A percentile compares a stretch with the other conserved stretches of the same genome.
Conservation (phyloP, 2,329 filamentous ascomycete genomes). For the Trichoderma koningiopsis region DNA sequence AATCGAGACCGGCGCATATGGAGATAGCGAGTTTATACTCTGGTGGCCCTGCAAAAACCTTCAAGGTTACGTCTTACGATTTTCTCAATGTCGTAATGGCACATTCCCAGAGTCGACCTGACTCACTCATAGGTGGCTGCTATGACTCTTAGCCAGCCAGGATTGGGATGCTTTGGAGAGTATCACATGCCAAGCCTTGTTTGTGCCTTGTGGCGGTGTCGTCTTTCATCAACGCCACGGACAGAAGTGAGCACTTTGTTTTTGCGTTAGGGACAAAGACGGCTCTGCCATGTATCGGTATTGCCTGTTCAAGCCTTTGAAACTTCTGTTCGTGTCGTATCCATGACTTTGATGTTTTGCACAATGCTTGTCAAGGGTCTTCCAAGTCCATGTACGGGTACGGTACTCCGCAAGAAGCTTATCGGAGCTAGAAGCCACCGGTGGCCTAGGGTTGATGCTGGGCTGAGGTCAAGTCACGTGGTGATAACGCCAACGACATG, state of each 20-base stretch:
- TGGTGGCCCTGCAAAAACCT: background rate
- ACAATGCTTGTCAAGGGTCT: background rate
- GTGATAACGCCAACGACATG: background rate
- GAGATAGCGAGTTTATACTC: background rate
- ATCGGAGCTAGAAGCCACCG: background rate
- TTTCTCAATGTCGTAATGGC: background rate
- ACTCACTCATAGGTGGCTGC: background rate
- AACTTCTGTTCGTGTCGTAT: background rate
- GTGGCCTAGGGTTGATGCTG: background rate
- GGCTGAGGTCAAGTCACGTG: constrained; percentile 17
- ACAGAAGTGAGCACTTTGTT: background rate
- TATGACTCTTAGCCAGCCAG: background rate
- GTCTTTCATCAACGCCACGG: background rate
- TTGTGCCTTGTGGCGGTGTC: background rate
- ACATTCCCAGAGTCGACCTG: background rate
- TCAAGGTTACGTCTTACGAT: background rate
- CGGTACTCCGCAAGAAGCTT: too few relatives aligned
- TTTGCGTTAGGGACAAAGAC: background rate
- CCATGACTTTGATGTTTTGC: background rate
- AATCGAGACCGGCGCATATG: background rate
- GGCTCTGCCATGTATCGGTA: background rate
- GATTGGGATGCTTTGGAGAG: background rate
- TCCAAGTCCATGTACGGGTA: background rate
- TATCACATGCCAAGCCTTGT: constrained; percentile 4
- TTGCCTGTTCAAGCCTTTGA: background rate